Evolutionary conservation across 2,329 filamentous ascomycete genomes (phyloP).

Genomic region (Dactylonectria estremocensis): DNA sequence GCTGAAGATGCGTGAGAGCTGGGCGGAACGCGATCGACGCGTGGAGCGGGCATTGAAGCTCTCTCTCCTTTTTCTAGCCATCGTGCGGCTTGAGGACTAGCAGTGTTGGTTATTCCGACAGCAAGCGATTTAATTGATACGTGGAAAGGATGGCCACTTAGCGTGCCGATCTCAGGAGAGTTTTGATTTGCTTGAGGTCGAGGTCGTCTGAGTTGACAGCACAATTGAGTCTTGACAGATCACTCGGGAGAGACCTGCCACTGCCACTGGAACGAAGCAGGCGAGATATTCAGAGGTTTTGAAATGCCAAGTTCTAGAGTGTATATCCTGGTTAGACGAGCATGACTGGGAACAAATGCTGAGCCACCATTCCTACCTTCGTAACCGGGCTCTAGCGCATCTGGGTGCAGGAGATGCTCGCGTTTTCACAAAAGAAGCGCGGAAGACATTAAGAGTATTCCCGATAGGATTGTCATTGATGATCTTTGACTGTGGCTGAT

Average conservation of each 20-base stretch:
- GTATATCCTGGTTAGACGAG: neutral
- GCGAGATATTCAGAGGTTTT: neutral
- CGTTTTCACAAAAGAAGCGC: neutral
- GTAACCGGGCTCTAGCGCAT: constrained; percentile 5
- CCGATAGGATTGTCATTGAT: constrained; percentile 1
- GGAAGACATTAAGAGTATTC: constrained; percentile 3
- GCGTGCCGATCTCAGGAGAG: too few species aligned
- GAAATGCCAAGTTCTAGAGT: neutral
- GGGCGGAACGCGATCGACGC: too few species aligned
- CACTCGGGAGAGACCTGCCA: neutral
- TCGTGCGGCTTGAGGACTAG: too few species aligned
- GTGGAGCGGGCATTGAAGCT: too few species aligned
- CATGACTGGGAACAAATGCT: neutral
- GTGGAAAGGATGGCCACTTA: too few species aligned
- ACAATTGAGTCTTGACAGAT: neutral
- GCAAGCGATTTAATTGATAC: too few species aligned
- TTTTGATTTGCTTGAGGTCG: too few species aligned
- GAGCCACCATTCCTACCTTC: neutral
- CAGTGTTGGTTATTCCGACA: too few species aligned
- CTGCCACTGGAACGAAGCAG: neutral
- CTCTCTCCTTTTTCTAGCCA: too few species aligned
- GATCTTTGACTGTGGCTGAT: neutral
- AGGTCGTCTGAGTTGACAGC: too few species aligned
- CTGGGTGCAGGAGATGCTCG: constrained; percentile 6
- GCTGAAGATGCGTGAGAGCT: too few species aligned